phyloP scores from a whole-genome alignment of 345 rosid species.

The Camelina hispida region DNA sequence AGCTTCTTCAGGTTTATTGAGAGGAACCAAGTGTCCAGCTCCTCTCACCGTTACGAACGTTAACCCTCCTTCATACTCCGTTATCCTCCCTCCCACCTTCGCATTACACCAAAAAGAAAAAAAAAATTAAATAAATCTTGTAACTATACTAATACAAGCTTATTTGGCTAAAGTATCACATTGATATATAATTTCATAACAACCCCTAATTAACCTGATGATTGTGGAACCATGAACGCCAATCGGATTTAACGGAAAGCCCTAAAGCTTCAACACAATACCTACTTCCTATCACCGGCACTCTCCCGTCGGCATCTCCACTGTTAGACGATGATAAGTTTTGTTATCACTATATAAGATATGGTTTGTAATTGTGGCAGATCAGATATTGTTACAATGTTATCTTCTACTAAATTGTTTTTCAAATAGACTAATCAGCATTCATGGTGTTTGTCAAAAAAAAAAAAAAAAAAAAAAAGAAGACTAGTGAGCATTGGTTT shows the following conservation, averaged over 20 bases:
- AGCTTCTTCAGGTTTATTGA: constrained; percentile 59
- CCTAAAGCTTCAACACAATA: constrained; percentile 57
- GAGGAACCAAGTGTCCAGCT: constrained; percentile 72
- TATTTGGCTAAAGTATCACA: neutral
- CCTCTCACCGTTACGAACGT: constrained; percentile 64
- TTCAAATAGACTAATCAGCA: neutral
- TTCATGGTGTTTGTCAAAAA: too few relatives aligned
- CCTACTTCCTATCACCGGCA: constrained; percentile 59
- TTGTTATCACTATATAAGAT: too few relatives aligned
- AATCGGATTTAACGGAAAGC: constrained; percentile 51
- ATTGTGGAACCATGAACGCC: constrained; percentile 65
- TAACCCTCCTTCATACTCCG: constrained; percentile 58
- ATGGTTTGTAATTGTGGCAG: too few relatives aligned
- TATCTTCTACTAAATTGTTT: neutral
- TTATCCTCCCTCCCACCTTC: constrained; percentile 70
- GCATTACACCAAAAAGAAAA: neutral
- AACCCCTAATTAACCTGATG: constrained; percentile 48
- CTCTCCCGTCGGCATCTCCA: constrained; percentile 67
- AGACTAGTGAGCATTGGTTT: neutral
- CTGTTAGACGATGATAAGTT: constrained; percentile 35
- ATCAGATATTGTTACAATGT: neutral
- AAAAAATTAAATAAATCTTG: neutral
- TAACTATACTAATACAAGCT: neutral
- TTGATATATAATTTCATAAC: neutral
- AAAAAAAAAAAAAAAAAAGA: too few relatives aligned